Percentiles rank a stretch among this genome's conserved stretches.
Evolutionary conservation across 2,329 filamentous ascomycete species (phyloP).

Genomic region (Pestalotiopsis sp.): DNA sequence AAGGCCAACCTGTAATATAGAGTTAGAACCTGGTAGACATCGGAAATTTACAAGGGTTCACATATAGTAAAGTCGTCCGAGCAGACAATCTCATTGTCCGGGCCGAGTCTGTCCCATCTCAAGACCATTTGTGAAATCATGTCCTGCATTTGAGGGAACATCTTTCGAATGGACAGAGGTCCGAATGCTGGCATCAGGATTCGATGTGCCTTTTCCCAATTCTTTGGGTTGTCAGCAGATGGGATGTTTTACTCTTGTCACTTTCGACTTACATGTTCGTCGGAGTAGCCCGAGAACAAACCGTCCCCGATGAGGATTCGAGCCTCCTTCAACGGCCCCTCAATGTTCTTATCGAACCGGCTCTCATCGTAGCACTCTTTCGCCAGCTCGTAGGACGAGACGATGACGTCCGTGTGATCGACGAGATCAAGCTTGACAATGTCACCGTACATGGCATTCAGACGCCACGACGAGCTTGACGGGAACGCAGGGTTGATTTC

Average conservation of each 20-base stretch:
- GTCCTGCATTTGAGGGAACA: constrained; percentile 43
- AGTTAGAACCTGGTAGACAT: not conserved
- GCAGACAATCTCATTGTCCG: constrained; percentile 49
- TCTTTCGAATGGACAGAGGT: constrained; percentile 52
- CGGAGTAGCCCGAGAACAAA: not conserved
- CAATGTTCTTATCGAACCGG: constrained; percentile 2
- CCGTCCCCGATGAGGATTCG: constrained; percentile 1
- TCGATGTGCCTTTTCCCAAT: constrained; percentile 57
- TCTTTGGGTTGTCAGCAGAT: constrained; percentile 19
- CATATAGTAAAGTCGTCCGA: constrained; percentile 58
- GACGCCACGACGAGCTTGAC: constrained; percentile 3
- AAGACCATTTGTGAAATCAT: constrained; percentile 39
- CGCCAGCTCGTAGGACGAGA: constrained; percentile 2
- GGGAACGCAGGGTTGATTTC: constrained; percentile 3
- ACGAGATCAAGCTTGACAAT: constrained; percentile 10
- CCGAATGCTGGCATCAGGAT: constrained; percentile 56
- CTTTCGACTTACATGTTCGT: not conserved
- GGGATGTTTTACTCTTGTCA: not conserved
- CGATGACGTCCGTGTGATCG: not conserved
- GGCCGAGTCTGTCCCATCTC: constrained; percentile 53
- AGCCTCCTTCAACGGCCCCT: not conserved
- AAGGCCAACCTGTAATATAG: constrained; percentile 50
- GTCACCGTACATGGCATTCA: constrained; percentile 5
- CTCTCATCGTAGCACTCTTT: constrained; percentile 4
- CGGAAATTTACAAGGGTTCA: not conserved